Base-by-base conservation (phyloP, 306 rosid genomes). In the Casuarina equisetifolia region DNA sequence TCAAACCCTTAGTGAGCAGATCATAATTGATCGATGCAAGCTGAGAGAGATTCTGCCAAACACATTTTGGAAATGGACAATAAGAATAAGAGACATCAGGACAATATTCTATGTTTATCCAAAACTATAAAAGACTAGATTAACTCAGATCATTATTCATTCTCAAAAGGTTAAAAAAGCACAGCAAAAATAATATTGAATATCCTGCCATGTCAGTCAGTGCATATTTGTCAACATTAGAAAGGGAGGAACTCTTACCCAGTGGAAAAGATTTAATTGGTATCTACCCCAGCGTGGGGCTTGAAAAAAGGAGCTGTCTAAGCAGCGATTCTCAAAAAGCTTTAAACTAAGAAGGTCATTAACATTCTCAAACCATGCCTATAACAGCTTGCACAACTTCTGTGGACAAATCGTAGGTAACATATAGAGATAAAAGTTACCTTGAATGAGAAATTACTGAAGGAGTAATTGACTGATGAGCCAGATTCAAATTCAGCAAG, bases 11-110 rank as follows among this genome's bases (percentile, higher is more conserved):
- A 38, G 94, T 82, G 74, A 96, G 97, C 84, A 91, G 89, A 82
- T 96, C 99, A 66, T 96, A 96, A 88, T 96, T 96, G 96, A 96
- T 96, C 76, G 99, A 96, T 38, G 97, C 99, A 79, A 96, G 97
- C 96, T 96, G 97, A 54, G 99, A 96, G 82, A 96, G 97, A 87
- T 96, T 96, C 99, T 96, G 93, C 72, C 64, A 83, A 82, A 72
- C 84, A 88, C 84, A 79, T 25, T 25, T 25, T 25, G 76, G 72
- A 58, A 72, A 85, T 74, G 71, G 55, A 78, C 19, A 71, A 72
- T 32, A 36, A 45, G 39, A 64, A 19, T 25, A 72, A 79, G 52
- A 19, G 13, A 50, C 15, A 3, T n/a, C 20, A 74, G 45, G 69
- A 9, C 13, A 11, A 45, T 6, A 42, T 66, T 32, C 3, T 9